Base-by-base conservation (phyloP, 2,329 filamentous ascomycete species). In the Xylaria sp. region DNA sequence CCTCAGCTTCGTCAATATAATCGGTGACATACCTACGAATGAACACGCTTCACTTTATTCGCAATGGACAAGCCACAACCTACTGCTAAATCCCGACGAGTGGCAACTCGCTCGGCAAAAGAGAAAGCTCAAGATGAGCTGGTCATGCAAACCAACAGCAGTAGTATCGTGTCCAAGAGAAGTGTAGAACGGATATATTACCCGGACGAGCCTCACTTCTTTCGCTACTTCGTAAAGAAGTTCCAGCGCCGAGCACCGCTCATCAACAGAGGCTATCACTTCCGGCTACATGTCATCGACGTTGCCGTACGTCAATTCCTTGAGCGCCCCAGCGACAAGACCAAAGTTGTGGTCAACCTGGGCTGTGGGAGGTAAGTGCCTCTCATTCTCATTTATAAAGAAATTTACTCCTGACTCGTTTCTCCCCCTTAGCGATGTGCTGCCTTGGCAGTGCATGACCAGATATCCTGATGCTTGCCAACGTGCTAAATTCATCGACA, bases 111-210 rank as follows among this genome's bases (percentile, higher is more conserved):
- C 44, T 68, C 68, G 2, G 57, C 65, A 7, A 71, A 63, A 57
- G 63, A 71, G 54, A 68, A 55, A 55, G 70, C 72, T 49, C 77
- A 79, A 59, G 79, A 82, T 59, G 79, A 79, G 63, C 70, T 80
- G 60, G 79, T 83, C 58, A 83, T 83, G 80, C 68, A 90, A 84
- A 97, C 92, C 59, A 96, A 96, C 72, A 92, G 87, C 71, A 93
- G 90, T 74, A 95, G 90, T 70, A 96, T 96, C 66, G 88, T 92
- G 13, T 96, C 92, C 11, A 97, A 97, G 73, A 81, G 92, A 66
- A 94, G 91, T 68, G 92, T 97, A n/a, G 92, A 96, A 71, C 87
- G 87, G 67, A 78, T 96, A 11, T 97, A 97, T 73, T 88, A 90
- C 70, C 81, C 88, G 13, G 69, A 84, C 62, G 86, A 95, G 69